A percentile compares a stretch with the other conserved stretches of the same genome.
Conservation (phyloP, 2,329 filamentous ascomycete species). For the Diaporthe amygdali region DNA sequence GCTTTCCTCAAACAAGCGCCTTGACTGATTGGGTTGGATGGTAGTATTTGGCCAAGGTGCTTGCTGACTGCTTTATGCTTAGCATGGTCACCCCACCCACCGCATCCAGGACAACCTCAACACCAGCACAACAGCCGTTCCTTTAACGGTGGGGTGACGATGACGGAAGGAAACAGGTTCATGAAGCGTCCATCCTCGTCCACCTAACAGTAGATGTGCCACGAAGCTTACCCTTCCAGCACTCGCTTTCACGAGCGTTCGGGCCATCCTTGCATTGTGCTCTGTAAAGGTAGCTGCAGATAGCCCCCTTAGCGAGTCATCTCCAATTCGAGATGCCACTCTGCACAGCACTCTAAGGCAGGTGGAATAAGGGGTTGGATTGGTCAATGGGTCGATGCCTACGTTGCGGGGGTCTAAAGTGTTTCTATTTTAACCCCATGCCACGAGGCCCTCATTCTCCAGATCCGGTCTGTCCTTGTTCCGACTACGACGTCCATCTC, state of each 20-base stretch:
- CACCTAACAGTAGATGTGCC: neutral
- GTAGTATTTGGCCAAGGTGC: neutral
- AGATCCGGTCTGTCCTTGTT: neutral
- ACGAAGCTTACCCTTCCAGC: neutral
- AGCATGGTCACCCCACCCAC: neutral
- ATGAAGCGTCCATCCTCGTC: neutral
- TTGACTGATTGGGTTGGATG: neutral
- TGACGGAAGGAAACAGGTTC: conserved; percentile 4
- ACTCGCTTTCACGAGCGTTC: neutral
- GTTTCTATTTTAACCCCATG: conserved; percentile 20
- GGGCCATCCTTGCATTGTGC: neutral
- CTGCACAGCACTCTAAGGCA: neutral
- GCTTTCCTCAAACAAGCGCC: conserved; percentile 11
- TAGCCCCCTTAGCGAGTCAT: neutral
- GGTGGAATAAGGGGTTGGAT: conserved; percentile 5
- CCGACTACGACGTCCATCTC: neutral
- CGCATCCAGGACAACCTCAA: neutral
- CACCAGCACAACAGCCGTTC: neutral
- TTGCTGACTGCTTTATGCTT: neutral
- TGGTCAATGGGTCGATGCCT: conserved; percentile 8
- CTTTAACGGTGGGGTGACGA: neutral
- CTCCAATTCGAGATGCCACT: neutral
- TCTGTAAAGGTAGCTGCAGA: neutral
- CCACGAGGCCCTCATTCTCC: neutral
- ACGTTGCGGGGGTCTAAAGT: conserved; percentile 15